Base-by-base conservation (phyloP, 352 stramenopile species). In the Phytopythium boreale region DNA sequence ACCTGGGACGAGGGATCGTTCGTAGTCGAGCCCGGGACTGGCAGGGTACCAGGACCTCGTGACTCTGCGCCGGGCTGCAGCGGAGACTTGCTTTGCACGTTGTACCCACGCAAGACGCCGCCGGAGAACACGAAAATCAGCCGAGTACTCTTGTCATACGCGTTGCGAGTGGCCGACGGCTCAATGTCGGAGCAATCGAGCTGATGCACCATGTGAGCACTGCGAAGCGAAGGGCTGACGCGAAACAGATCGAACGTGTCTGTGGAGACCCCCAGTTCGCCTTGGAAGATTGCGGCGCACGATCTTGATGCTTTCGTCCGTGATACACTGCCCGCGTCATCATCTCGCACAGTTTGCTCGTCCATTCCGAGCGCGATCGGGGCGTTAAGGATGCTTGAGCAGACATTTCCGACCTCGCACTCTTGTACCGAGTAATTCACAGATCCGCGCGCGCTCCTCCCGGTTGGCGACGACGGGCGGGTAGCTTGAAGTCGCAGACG, bases 391-490 rank as follows among this genome's bases (percentile, higher is more conserved):
- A 77, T 20, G 2, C 63, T 65, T 3, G 56, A 36, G 9, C 59
- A 74, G 14, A 57, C 52, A 34, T 74, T 67, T 19, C 53, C 59
- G 26, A 77, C 67, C 20, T 77, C 70, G 53, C 67, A 77, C 46
- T 68, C 27, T 43, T 62, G 37, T 17, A 62, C 41, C 27, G 39
- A 26, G 43, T 43, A 62, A 10, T 6, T 20, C 19, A 39, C 34
- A 20, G 39, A n/a, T 17, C 56, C 39, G 1, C n/a, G 55, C 6
- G 19, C 5, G 7, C 8, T 31, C 8, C 37, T 56, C 2, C 26
- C 56, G 3, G 24, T 39, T 31, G 56, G 41, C 12, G 56, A 52
- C 20, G 43, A 52, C 15, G 26, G 22, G 2, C 56, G 24, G 24
- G 8, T 43, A 2, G 37, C 24, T 62, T 62, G 56, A 12, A 62